These are phyloP conservation scores for Huntiella abstrusa DNA, from an alignment of 2,329 filamentous ascomycete genomes.

Conservation along the genomic window DNA sequence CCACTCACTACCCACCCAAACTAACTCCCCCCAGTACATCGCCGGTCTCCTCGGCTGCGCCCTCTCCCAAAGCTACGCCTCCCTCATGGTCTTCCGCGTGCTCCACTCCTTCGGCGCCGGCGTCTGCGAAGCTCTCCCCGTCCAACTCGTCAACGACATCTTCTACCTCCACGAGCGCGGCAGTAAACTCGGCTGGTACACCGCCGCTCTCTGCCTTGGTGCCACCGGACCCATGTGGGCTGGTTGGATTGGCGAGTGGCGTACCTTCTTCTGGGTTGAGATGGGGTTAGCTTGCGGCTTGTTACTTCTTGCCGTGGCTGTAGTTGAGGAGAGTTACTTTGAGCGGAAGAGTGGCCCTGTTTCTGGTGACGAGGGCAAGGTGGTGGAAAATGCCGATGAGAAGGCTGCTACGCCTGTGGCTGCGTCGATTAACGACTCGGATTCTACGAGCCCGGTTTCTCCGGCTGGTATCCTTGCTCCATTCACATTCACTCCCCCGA, in stretches of 20 bases:
- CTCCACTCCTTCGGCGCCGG: slow-evolving; percentile 24
- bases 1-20: neutral
- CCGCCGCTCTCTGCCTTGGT: slow-evolving; percentile 36
- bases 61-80: slow-evolving; percentile 19
- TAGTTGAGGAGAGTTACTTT: slow-evolving; percentile 37
- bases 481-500: slow-evolving; percentile 9
- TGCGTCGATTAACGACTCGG: slow-evolving; percentile 2
- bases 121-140: slow-evolving; percentile 26
- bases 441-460: slow-evolving; percentile 13
- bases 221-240: slow-evolving; percentile 37
- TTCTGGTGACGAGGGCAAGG: neutral
- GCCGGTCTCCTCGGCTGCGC: slow-evolving; percentile 23
- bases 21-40: slow-evolving; percentile 18
- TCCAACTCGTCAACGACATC: slow-evolving; percentile 27
- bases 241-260: slow-evolving; percentile 44
- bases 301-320: slow-evolving; percentile 24
- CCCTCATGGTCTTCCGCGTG: slow-evolving; percentile 23
- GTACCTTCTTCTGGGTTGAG: slow-evolving; percentile 42
- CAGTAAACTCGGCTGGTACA: slow-evolving; percentile 41
- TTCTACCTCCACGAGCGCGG: slow-evolving; percentile 28
- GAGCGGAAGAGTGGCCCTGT: slow-evolving; percentile 12
- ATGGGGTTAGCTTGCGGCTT: slow-evolving; percentile 25
- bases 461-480: neutral
- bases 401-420: neutral
- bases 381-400: neutral